Evolutionary conservation across 2,329 filamentous ascomycete species (phyloP).

Genomic region (Botrytis hyacinthi): DNA sequence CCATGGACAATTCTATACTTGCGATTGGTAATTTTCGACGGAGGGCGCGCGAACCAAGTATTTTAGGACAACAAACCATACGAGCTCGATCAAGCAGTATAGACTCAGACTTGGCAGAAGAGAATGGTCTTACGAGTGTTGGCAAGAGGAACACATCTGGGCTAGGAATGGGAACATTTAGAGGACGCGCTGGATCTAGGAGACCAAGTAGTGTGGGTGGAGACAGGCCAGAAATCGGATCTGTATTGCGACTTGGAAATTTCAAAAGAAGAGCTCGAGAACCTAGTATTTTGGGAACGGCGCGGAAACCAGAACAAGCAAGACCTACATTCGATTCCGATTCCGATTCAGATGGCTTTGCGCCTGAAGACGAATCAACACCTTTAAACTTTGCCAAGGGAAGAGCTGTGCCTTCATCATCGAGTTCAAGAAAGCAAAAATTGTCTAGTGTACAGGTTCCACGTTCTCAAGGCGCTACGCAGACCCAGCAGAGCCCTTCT

Average conservation of each 20-base stretch:
- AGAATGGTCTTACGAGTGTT: conserved; percentile 33
- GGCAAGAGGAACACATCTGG: conserved; percentile 33
- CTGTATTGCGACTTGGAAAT: conserved; percentile 51
- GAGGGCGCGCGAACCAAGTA: conserved; percentile 50
- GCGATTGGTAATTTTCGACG: conserved; percentile 56
- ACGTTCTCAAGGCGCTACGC: conserved; percentile 23
- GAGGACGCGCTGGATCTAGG: conserved; percentile 24
- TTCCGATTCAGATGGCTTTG: conserved; percentile 51
- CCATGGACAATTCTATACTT: conserved; percentile 40
- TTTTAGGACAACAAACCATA: conserved; percentile 30
- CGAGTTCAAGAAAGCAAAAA: conserved; percentile 55
- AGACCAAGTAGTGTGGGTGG: conserved; percentile 34
- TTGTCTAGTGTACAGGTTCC: conserved; percentile 36
- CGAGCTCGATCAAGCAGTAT: conserved; percentile 37
- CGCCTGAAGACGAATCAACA: conserved; percentile 66
- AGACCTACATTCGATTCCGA: conserved; percentile 43
- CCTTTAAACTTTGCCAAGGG: conserved; percentile 54
- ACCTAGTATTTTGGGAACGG: conserved; percentile 57
- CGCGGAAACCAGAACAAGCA: conserved; percentile 38
- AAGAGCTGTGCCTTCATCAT: conserved; percentile 18
- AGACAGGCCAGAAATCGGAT: conserved; percentile 36
- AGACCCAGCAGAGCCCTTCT: conserved; percentile 29
- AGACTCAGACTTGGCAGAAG: conserved; percentile 36
- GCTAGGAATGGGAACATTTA: conserved; percentile 37
- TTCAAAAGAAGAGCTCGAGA: conserved; percentile 59